Conservation (phyloP, 1,284 basidiomycete genomes). For the Leccinum griseonigrum region DNA sequence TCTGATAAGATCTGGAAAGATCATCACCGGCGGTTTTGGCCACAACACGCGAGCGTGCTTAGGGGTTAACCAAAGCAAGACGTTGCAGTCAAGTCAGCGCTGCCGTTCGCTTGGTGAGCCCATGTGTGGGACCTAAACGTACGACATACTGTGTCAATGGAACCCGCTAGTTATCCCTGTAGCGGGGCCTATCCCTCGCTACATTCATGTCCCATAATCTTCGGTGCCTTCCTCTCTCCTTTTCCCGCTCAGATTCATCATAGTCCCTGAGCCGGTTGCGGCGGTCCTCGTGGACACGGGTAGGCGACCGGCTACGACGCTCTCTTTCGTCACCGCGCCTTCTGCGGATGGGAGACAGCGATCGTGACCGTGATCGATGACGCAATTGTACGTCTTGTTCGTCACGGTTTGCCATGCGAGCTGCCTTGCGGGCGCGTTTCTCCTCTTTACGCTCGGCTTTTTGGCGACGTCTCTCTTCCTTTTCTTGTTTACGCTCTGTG, state of each 20-base stretch:
- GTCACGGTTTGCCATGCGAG: slow-evolving; percentile 38
- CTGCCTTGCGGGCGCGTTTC: slow-evolving; percentile 51
- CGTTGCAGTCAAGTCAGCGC: not conserved
- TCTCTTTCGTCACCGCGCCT: slow-evolving; percentile 18
- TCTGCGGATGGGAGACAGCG: slow-evolving; percentile 41
- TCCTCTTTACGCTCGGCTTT: slow-evolving; percentile 63
- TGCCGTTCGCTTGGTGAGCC: slow-evolving; percentile 11
- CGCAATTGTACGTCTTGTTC: slow-evolving; percentile 28
- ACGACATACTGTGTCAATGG: slow-evolving; percentile 5
- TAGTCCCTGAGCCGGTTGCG: slow-evolving; percentile 34
- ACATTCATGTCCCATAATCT: slow-evolving; percentile 50
- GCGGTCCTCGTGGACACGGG: slow-evolving; percentile 24
- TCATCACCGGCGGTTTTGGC: slow-evolving; percentile 14
- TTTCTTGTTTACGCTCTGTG: slow-evolving; percentile 40
- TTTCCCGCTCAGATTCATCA: slow-evolving; percentile 42
- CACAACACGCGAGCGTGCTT: slow-evolving; percentile 11
- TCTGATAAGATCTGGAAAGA: slow-evolving; percentile 17
- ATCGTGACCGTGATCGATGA: slow-evolving; percentile 38
- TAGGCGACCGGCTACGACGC: slow-evolving; percentile 29
- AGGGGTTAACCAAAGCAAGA: slow-evolving; percentile 8
- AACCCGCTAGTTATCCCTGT: slow-evolving; percentile 20
- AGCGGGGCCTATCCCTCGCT: slow-evolving; percentile 34
- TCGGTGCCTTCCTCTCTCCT: slow-evolving; percentile 51
- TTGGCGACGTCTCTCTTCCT: slow-evolving; percentile 53
- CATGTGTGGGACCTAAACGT: slow-evolving; percentile 1